Evolutionary conservation across 1,284 basidiomycete species (phyloP), one percentile per base, ranked within the genome.

Genomic region (Gymnopus androsaceus): DNA sequence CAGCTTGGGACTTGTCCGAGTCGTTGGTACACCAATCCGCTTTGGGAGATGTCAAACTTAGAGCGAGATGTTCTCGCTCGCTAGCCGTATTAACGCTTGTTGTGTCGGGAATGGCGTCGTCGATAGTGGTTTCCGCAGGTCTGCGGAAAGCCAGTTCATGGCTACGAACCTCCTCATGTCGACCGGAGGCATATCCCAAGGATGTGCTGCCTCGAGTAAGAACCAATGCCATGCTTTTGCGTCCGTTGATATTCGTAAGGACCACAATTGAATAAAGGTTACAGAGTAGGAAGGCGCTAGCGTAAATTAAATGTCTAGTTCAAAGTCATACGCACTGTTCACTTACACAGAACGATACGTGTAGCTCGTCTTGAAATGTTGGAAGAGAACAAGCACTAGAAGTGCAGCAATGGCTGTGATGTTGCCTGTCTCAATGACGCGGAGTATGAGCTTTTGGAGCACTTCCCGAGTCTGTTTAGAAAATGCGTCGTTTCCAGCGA

Each of bases 361-460:
- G 25, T 58, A 60, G 27, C 40, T 61, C 11, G 51, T 33, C 11
- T 59, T 56, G 31, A 42, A 62, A 6, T 51, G 38, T 17, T 61
- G 54, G 46, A 59, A 66, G 4, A 64, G 51, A 2, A 60, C 38
- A 6, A 64, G 56, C 9, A 64, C 63, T 21, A 64, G 21, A 28
- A 52, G 27, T 19, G 64, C 62, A 25, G 58, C 59, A n/a, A 64
- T 42, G n/a, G 61, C 57, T n/a, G 64, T 66, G 4, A 62, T 47
- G 4, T 58, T 54, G 6, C 64, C 64, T 17, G 64, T 66, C 50
- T 66, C 63, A n/a, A 66, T 57, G 2, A 59, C 52, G 30, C 61
- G 59, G 15, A 66, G 42, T 28, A 66, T 61, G 38, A 66, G 59
- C 48, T 53, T 56, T 55, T 65, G 34, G 59, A 37, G 31, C 60